phyloP scores from a whole-genome alignment of 129 eudicot genomes.

The Silybum marianum region DNA sequence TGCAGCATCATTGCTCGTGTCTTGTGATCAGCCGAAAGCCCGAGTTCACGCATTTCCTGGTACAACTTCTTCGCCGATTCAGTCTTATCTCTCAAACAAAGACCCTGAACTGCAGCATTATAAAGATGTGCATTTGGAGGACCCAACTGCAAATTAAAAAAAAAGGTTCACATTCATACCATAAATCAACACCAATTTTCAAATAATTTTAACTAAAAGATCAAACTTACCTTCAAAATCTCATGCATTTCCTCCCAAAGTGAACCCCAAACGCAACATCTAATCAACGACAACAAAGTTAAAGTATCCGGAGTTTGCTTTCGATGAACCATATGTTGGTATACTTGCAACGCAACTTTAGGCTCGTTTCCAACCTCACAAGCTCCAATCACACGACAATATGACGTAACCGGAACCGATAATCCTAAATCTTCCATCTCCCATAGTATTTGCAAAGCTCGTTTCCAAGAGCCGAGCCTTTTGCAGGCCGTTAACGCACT shows the following conservation, averaged over 20 bases:
- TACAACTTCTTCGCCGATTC: constrained; percentile 72
- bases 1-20: constrained; percentile 94
- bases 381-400: constrained; percentile 84
- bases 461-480: constrained; percentile 75
- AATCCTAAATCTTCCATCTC: constrained; percentile 69
- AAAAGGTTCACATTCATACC: neutral
- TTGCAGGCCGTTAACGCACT: constrained; percentile 71
- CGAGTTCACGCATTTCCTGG: constrained; percentile 60
- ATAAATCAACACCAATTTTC: neutral
- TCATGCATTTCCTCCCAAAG: constrained; percentile 77
- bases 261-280: constrained; percentile 88
- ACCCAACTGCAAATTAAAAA: constrained; percentile 40
- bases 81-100: constrained; percentile 53
- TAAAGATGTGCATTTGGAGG: constrained; percentile 72
- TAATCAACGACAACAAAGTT: constrained; percentile 64
- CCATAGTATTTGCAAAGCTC: constrained; percentile 78
- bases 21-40: constrained; percentile 78
- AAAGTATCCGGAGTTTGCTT: constrained; percentile 71
- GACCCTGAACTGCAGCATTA: constrained; percentile 86
- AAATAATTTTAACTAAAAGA: neutral
- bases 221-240: constrained; percentile 57
- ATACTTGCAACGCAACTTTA: constrained; percentile 69
- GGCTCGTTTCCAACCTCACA: constrained; percentile 90
- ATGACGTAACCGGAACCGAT: constrained; percentile 57
- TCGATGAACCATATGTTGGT: constrained; percentile 73